Evolutionary conservation across 306 rosid species (phyloP), one percentile per base, ranked within the genome.

Genomic region (Mucuna pruriens): DNA sequence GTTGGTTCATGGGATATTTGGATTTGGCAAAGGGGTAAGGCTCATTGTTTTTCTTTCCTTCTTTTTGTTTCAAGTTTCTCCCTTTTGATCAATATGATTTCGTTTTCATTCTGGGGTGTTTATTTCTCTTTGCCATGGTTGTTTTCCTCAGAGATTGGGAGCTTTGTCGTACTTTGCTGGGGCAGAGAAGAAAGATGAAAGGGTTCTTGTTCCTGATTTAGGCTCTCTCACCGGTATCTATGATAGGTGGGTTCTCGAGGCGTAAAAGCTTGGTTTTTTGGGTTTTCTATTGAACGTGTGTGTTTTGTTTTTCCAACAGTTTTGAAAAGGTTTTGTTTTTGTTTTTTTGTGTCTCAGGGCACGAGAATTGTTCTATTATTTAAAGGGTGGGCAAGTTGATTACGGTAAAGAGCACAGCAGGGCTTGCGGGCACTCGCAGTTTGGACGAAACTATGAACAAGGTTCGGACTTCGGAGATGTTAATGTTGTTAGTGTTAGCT

Each of bases 181-280:
- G 74, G 99, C 99, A 3, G 99, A 96, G 92, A 93, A 93, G 93
- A 96, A 88, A 48, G 99, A 93, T 83, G 97, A 90, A 16, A 90
- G 97, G 85, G 99, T 93, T 81, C 97, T 96, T 19, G 99, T 96
- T 5, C 99, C 99, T 64, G 99, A 96, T 92, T 89, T 96, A 86
- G 99, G 99, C 7, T 96, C 99, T 71, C 65, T 96, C 29, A 96
- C 99, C 45, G 93, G 99, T 74, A 46, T 96, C 81, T 84, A 96
- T 49, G 99, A 96, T 64, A 88, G 99, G 99, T 91, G 40, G 52
- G 89, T 62, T 54, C 7, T 11, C 80, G 33, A 16, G 36, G 45
- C 13, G 10, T 38, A 26, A 20, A 55, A 60, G 20, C 8, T 58
- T 70, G 25, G 1, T 4, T 22, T 54, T 36, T 54, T 4, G 51